These are phyloP conservation scores for Chaetomium strumarium DNA, from an alignment of 2,329 filamentous ascomycete species.

Conservation along the genomic window DNA sequence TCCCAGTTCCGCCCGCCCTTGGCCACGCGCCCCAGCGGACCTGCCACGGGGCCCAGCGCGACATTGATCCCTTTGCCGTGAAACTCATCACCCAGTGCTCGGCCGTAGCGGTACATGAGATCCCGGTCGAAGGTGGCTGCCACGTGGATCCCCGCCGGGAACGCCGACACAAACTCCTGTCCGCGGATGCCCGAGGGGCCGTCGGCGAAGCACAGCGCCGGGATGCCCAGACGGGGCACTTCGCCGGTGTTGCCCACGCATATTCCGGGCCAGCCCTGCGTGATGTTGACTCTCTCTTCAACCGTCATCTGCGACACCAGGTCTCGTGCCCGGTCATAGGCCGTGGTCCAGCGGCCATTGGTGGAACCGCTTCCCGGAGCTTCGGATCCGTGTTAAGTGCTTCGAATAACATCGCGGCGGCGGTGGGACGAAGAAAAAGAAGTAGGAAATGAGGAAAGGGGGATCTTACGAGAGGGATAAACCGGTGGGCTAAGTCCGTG, in stretches of 20 bases:
- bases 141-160: slow-evolving; percentile 63
- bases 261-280: slow-evolving; percentile 30
- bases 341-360: slow-evolving; percentile 29
- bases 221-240: slow-evolving; percentile 35
- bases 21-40: slow-evolving; percentile 57
- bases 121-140: slow-evolving; percentile 65
- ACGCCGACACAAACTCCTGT: slow-evolving; percentile 37
- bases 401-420: not conserved
- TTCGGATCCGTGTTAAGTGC: slow-evolving; percentile 14
- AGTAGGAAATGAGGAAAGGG: not conserved
- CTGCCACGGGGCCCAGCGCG: slow-evolving; percentile 52
- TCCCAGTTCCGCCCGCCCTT: slow-evolving; percentile 60
- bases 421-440: not conserved
- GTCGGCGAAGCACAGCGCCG: slow-evolving; percentile 42
- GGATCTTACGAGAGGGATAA: slow-evolving; percentile 29
- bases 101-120: slow-evolving; percentile 59
- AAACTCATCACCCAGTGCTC: slow-evolving; percentile 63
- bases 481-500: slow-evolving; percentile 33
- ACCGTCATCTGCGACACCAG: slow-evolving; percentile 35
- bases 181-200: slow-evolving; percentile 32
- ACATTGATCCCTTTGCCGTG: slow-evolving; percentile 64
- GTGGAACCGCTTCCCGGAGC: slow-evolving; percentile 28
- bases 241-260: slow-evolving; percentile 31
- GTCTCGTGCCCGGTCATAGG: slow-evolving; percentile 31
- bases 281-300: slow-evolving; percentile 37